Conservation (phyloP, 768 basidiomycete genomes). For the Cystofilobasidium capitatum region DNA sequence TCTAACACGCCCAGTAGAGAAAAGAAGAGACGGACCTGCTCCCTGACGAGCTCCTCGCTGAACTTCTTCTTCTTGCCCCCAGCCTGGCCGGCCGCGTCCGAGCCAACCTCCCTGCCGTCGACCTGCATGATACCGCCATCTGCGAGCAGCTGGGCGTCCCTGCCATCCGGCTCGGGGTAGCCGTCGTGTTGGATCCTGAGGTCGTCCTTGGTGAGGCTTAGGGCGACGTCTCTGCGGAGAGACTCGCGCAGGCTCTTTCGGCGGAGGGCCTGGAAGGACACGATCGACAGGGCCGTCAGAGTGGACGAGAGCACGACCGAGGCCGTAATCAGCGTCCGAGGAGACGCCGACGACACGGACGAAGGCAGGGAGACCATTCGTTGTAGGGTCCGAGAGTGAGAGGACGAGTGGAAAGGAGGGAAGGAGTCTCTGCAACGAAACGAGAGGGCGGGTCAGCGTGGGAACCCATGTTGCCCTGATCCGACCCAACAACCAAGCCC, state of each 20-base stretch:
- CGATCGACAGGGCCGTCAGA: constrained; percentile 36
- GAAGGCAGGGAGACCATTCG: neutral
- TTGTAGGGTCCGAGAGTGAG: neutral
- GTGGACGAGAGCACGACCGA: constrained; percentile 34
- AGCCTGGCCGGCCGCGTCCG: constrained; percentile 26
- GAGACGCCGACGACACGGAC: constrained; percentile 22
- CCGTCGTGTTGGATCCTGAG: constrained; percentile 9
- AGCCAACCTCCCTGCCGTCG: constrained; percentile 30
- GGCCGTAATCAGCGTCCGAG: constrained; percentile 32
- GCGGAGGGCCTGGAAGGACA: constrained; percentile 37
- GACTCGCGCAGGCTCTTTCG: constrained; percentile 36
- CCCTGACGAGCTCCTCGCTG: constrained; percentile 70
- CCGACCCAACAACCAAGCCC: neutral
- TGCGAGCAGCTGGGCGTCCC: constrained; percentile 6
- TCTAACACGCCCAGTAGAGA: neutral
- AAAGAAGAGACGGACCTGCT: constrained; percentile 42
- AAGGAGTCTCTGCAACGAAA: too few relatives aligned
- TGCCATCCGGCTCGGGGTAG: neutral
- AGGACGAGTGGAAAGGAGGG: neutral
- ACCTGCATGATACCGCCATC: constrained; percentile 29
- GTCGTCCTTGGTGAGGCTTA: constrained; percentile 36
- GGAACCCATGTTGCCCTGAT: neutral
- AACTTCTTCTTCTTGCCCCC: constrained; percentile 43
- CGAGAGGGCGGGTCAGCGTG: neutral
- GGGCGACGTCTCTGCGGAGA: constrained; percentile 37